Percentiles rank a stretch among this genome's conserved stretches.
Evolutionary conservation across 768 basidiomycete species (phyloP).

Genomic region (Suillus discolor): DNA sequence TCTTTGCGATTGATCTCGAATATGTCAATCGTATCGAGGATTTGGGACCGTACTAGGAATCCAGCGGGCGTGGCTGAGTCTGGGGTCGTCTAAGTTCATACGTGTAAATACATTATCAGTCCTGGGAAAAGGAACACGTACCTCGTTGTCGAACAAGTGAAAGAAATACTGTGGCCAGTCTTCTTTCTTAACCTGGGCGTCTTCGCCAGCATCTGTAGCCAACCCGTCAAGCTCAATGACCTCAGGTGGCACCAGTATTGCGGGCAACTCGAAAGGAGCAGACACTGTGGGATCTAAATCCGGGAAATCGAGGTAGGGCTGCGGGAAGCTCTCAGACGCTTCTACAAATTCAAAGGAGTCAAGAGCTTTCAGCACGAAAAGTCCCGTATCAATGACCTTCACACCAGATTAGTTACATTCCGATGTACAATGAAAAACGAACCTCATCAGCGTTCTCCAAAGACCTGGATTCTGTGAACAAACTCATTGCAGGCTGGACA

Average conservation of each 20-base stretch:
- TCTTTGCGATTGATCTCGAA: conserved; percentile 98
- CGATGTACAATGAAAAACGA: conserved; percentile 8
- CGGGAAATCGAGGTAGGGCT: conserved; percentile 60
- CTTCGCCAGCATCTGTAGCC: conserved; percentile 68
- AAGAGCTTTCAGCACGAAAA: conserved; percentile 63
- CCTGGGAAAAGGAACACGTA: conserved; percentile 25
- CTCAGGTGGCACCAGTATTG: conserved; percentile 86
- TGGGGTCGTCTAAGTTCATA: conserved; percentile 64
- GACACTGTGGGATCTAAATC: conserved; percentile 41
- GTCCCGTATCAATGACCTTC: conserved; percentile 76
- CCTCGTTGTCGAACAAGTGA: conserved; percentile 63
- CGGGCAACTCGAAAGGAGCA: conserved; percentile 67
- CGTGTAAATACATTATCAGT: not conserved
- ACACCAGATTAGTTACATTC: conserved; percentile 10
- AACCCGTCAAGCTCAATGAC: conserved; percentile 79
- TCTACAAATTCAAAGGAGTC: conserved; percentile 63
- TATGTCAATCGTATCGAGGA: conserved; percentile 81
- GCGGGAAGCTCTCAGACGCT: conserved; percentile 56
- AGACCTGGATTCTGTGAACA: conserved; percentile 46
- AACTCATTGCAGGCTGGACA: conserved; percentile 59
- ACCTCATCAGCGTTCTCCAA: conserved; percentile 68
- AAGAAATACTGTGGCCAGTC: conserved; percentile 80
- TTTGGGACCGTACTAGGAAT: conserved; percentile 73
- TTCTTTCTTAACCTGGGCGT: conserved; percentile 74
- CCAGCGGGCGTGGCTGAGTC: conserved; percentile 74